Percentiles rank a stretch among this genome's conserved stretches.
Conservation (phyloP, 2,329 filamentous ascomycete species). For the Phoma sp. region DNA sequence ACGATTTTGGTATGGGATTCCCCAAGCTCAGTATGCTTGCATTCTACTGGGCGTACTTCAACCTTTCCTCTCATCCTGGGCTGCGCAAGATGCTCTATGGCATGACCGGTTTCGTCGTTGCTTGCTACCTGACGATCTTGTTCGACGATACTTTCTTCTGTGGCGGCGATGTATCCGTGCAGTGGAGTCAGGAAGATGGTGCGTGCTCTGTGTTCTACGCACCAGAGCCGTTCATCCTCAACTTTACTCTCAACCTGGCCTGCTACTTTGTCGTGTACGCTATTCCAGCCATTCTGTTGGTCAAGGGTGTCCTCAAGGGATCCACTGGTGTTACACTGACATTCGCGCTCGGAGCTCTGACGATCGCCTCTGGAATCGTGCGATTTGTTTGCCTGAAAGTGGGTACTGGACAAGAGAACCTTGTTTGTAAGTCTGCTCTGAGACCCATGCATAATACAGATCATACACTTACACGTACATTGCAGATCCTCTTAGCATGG, state of each 20-base stretch:
- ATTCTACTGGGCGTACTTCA: slow-evolving; percentile 32
- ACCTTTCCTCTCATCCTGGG: slow-evolving; percentile 23
- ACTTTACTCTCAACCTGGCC: slow-evolving; percentile 31
- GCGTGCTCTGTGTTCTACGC: slow-evolving; percentile 33
- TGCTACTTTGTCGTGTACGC: slow-evolving; percentile 29
- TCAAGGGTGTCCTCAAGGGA: slow-evolving; percentile 13
- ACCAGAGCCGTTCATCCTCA: slow-evolving; percentile 32
- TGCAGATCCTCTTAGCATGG: slow-evolving; percentile 28
- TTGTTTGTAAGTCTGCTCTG: slow-evolving; percentile 29
- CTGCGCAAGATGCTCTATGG: slow-evolving; percentile 31
- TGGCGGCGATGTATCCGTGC: slow-evolving; percentile 22
- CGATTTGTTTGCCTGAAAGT: slow-evolving; percentile 27
- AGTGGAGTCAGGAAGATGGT: slow-evolving; percentile 31
- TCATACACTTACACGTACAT: background rate
- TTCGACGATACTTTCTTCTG: slow-evolving; percentile 34
- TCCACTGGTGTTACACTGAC: slow-evolving; percentile 24
- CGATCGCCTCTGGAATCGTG: slow-evolving; percentile 26
- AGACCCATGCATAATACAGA: background rate
- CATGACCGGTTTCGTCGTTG: slow-evolving; percentile 26
- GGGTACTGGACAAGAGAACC: slow-evolving; percentile 29
- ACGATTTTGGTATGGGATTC: slow-evolving; percentile 33
- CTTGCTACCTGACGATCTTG: slow-evolving; percentile 28
- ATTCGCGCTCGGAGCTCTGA: slow-evolving; percentile 25
- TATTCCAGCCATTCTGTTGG: slow-evolving; percentile 19
- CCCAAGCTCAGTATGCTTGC: slow-evolving; percentile 35